phyloP scores from a whole-genome alignment of 2,329 filamentous ascomycete species.

The Cephalotrichum gorgonifer region DNA sequence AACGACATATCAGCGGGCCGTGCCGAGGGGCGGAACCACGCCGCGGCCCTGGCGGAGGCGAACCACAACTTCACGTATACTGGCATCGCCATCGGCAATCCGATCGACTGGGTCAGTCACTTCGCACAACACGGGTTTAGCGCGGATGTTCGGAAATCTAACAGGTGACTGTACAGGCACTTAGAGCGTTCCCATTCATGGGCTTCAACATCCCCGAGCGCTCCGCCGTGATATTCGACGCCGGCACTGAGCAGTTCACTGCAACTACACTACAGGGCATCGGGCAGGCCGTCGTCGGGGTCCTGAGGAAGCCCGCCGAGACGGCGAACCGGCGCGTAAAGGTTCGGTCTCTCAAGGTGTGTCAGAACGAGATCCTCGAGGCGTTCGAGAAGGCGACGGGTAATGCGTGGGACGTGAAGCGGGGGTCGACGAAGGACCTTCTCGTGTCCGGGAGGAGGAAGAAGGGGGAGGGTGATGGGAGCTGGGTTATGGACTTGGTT shows the following conservation, averaged over 20 bases:
- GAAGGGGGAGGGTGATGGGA: background rate
- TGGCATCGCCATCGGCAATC: conserved; percentile 34
- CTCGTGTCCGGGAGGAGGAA: conserved; percentile 15
- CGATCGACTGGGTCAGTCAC: conserved; percentile 23
- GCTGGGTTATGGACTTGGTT: conserved; percentile 1
- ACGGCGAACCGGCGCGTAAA: conserved; percentile 10
- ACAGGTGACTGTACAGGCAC: conserved; percentile 27
- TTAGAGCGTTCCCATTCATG: conserved; percentile 22
- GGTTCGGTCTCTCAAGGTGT: conserved; percentile 31
- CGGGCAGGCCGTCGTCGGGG: conserved; percentile 8
- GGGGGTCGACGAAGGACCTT: conserved; percentile 26
- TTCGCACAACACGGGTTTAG: background rate
- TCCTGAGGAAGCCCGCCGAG: conserved; percentile 7
- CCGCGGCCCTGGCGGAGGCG: background rate
- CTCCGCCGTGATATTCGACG: conserved; percentile 16
- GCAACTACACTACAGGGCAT: conserved; percentile 8
- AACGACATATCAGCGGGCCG: conserved; percentile 1
- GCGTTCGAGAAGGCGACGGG: conserved; percentile 3
- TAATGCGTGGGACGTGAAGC: conserved; percentile 14
- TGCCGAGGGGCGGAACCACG: conserved; percentile 1
- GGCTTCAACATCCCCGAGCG: conserved; percentile 30
- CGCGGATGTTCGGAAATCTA: background rate
- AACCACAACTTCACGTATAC: conserved; percentile 37
- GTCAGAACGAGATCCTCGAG: conserved; percentile 35
- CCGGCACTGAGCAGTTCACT: conserved; percentile 8